Base-by-base conservation (phyloP, 2,329 filamentous ascomycete genomes). In the Xylariaceae sp. region DNA sequence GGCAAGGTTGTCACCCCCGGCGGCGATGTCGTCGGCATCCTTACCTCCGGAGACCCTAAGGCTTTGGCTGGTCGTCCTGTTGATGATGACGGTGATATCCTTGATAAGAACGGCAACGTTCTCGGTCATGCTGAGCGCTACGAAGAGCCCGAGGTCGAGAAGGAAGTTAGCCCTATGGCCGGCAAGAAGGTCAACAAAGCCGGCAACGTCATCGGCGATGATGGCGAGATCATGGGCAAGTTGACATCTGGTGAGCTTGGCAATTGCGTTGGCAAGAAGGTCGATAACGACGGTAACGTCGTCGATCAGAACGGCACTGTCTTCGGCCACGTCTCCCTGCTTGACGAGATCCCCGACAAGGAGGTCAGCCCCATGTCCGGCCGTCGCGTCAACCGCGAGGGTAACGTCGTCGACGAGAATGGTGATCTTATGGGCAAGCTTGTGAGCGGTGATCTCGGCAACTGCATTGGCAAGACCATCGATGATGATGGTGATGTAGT, bases 11-110 rank as follows among this genome's bases (percentile, higher is more conserved):
- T 85, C 34, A 84, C 84, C 7, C 70, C 75, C 0, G 72, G 78
- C 40, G 87, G 85, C 27, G 81, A 86, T 51, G 74, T 86, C 20
- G 86, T 93, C 38, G 88, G 88, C 19, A 74, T 83, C 34, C 75
- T 92, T 32, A 72, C 77, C 3, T 79, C 82, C 37, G 88, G 88
- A 3, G 85, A 94, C 44, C 64, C 76, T 27, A 89, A 88, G 74
- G 71, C 74, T 41, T 76, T 94, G 1, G 79, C 83, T 29, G 88
- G 88, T 14, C 84, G 87, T 37, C 59, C 73, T 7, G 88, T 93
- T 16, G 88, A 93, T 46, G 83, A 88, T 50, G 88, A 94, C 52
- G 88, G 88, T 29, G 88, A 93, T 46, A 82, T 94, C 23, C 74
- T 86, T 45, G 88, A 93, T 71, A 83, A 82, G 64, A 90, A 88